phyloP scores from a whole-genome alignment of 176 grass and related monocot species.

The Musa schizocarpa region DNA sequence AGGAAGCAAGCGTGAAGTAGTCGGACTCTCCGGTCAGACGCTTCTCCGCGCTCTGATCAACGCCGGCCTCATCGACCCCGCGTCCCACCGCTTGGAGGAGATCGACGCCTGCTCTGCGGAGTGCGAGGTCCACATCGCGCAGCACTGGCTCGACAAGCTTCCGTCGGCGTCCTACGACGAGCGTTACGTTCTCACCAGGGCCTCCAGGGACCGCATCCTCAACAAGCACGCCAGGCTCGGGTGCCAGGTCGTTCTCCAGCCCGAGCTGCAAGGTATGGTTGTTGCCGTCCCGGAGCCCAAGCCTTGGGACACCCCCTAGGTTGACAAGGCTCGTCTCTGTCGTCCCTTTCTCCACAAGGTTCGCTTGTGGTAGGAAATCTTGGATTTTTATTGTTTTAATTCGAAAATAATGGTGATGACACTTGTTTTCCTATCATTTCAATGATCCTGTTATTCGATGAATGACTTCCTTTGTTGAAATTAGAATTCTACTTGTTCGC shows the following conservation, averaged over 20 bases:
- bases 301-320: conserved; percentile 90
- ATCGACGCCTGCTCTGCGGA: conserved; percentile 92
- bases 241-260: conserved; percentile 77
- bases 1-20: conserved; percentile 50
- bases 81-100: conserved; percentile 80
- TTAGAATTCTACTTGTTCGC: not conserved
- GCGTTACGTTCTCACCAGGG: conserved; percentile 63
- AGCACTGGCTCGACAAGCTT: conserved; percentile 96
- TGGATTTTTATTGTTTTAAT: not conserved
- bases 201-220: conserved; percentile 61
- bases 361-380: not conserved
- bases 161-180: conserved; percentile 71
- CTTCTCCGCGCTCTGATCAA: conserved; percentile 74
- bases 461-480: not conserved
- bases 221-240: conserved; percentile 90
- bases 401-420: not conserved
- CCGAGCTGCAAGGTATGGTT: conserved; percentile 86
- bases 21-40: conserved; percentile 74
- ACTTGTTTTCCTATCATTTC: not conserved
- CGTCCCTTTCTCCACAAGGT: not conserved
- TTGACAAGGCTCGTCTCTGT: not conserved
- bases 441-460: not conserved
- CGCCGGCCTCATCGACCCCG: conserved; percentile 73
- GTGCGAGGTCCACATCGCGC: conserved; percentile 96
- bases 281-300: conserved; percentile 78